Evolutionary conservation across 2,329 filamentous ascomycete species (phyloP).

Genomic region (Massarina eburnea): DNA sequence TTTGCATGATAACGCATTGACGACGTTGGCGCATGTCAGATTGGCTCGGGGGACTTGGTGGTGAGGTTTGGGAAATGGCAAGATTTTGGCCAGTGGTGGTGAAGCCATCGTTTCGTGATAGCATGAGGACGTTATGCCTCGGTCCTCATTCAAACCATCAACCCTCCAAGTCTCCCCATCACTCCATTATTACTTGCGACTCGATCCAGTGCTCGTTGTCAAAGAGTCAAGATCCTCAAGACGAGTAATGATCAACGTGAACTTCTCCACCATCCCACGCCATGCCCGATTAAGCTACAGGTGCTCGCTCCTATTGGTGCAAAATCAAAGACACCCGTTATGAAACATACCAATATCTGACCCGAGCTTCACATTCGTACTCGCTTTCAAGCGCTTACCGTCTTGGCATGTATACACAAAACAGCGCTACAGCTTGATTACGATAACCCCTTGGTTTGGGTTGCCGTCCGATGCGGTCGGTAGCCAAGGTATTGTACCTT

Average conservation of each 20-base stretch:
- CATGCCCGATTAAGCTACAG: too few relatives aligned
- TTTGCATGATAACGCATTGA: conserved; percentile 10
- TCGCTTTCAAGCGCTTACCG: conserved; percentile 4
- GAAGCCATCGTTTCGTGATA: neutral
- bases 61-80: neutral
- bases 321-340: neutral
- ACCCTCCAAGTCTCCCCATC: too few relatives aligned
- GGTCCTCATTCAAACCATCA: too few relatives aligned
- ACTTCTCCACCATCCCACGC: too few relatives aligned
- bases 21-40: conserved; percentile 17
- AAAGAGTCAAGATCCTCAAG: too few relatives aligned
- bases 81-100: too few relatives aligned
- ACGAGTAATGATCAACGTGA: too few relatives aligned
- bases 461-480: neutral
- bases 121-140: too few relatives aligned
- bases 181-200: too few relatives aligned
- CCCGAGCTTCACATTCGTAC: conserved; percentile 1
- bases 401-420: conserved; percentile 1
- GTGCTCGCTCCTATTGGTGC: neutral
- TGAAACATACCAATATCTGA: neutral
- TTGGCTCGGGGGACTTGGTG: neutral
- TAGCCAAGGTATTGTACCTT: neutral
- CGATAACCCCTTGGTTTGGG: neutral
- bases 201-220: too few relatives aligned
- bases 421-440: neutral